Evolutionary conservation across 83 land plant genomes (phyloP).

Genomic region (Picea abies): DNA sequence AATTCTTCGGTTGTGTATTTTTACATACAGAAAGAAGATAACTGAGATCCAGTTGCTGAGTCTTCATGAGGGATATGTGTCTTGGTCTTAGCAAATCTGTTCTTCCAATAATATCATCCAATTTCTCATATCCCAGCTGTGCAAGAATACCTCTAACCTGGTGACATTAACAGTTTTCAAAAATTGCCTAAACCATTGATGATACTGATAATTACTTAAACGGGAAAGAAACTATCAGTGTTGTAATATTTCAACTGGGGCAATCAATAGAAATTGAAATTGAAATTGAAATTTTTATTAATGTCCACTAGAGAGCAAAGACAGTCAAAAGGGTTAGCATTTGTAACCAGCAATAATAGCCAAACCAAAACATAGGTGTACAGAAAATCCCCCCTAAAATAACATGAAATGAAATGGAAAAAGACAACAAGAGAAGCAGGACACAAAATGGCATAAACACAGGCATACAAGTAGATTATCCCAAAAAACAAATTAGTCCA

Average conservation of each 20-base stretch:
- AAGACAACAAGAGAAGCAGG: too few species aligned
- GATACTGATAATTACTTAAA: neutral
- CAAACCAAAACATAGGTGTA: too few species aligned
- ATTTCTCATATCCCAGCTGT: constrained; percentile 86
- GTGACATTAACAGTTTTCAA: neutral
- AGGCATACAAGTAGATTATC: too few species aligned
- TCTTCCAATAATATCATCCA: constrained; percentile 94
- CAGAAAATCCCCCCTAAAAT: too few species aligned
- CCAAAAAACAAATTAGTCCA: neutral
- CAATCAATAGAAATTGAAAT: neutral
- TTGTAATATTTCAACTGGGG: neutral
- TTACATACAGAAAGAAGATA: constrained; percentile 75
- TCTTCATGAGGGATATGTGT: constrained; percentile 74
- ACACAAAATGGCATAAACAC: too few species aligned
- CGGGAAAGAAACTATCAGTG: neutral
- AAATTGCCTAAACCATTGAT: neutral
- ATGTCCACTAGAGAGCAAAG: too few species aligned
- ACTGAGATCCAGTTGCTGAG: constrained; percentile 87
- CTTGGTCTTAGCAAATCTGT: constrained; percentile 80
- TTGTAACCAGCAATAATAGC: too few species aligned
- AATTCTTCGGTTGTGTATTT: neutral
- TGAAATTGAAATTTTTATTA: too few species aligned
- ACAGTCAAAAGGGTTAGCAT: too few species aligned
- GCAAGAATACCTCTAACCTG: constrained; percentile 94
- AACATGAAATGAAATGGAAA: too few species aligned